Conservation (phyloP, 805 yeast genomes). For the Candida adriatica region DNA sequence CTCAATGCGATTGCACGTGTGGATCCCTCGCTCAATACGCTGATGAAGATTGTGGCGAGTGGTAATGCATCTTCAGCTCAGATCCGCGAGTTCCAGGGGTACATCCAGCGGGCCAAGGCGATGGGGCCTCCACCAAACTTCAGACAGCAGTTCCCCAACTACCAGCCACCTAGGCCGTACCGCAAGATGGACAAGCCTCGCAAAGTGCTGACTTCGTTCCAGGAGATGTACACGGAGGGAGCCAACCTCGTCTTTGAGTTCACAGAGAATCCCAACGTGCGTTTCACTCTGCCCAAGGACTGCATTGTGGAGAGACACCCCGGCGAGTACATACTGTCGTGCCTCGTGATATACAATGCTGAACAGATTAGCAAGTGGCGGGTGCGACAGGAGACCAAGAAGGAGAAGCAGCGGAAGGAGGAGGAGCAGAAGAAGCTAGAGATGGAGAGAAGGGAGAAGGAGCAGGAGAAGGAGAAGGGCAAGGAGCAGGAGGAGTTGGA, state of each 20-base stretch:
- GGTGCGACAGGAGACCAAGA: conserved; percentile 13
- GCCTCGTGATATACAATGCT: conserved; percentile 25
- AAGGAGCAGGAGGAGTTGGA: conserved; percentile 16
- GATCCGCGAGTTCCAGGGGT: conserved; percentile 71
- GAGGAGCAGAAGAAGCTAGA: conserved; percentile 19
- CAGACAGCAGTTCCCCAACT: conserved; percentile 24
- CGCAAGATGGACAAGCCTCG: conserved; percentile 10
- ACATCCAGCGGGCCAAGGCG: conserved; percentile 69
- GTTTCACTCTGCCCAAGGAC: conserved; percentile 72
- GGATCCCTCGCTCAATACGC: conserved; percentile 56
- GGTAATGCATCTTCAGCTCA: conserved; percentile 71
- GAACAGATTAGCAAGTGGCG: conserved; percentile 21
- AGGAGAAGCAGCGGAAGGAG: conserved; percentile 20
- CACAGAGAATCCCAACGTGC: conserved; percentile 66
- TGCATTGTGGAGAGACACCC: conserved; percentile 58
- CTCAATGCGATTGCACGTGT: conserved; percentile 75
- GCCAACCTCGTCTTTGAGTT: conserved; percentile 83
- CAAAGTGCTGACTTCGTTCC: conserved; percentile 63
- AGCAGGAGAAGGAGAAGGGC: conserved; percentile 14
- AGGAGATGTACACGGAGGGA: conserved; percentile 58
- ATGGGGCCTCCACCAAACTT: conserved; percentile 52
- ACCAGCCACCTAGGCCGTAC: conserved; percentile 9
- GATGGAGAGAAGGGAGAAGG: conserved; percentile 10
- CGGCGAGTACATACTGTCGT: conserved; percentile 31
- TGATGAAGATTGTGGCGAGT: conserved; percentile 84